Evolutionary conservation across 139 green algal genomes (phyloP), one percentile per base, ranked within the genome.

Genomic region (Chlamydomonas schloesseri): DNA sequence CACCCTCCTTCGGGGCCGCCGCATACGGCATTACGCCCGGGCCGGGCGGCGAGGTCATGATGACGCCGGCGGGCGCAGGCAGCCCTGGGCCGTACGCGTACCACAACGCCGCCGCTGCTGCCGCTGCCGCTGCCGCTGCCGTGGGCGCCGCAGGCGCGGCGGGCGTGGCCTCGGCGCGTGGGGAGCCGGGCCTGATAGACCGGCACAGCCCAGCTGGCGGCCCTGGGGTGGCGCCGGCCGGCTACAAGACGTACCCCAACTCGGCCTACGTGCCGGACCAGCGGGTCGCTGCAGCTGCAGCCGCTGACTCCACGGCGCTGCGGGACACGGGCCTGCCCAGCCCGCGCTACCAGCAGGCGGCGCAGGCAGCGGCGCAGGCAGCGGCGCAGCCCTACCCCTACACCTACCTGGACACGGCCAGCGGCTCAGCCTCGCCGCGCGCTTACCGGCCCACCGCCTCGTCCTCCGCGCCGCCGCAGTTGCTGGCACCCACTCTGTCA

Each of bases 231-330:
- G 26, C 24, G 18, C 24, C 21, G 18, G 10, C 6, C 24, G 47
- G 72, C 72, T 79, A 79, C 47, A 37, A 46, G 46, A 79, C 72
- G 29, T 79, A 79, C 42, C 72, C 72, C 72, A 79, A 79, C 72
- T 29, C 29, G 15, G 72, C 73, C 3, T 81, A 33, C 73, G 33
- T 81, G 53, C 33, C 20, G 0, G n/a, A 29, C 9, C 18, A 62
- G 20, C 20, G 55, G 20, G n/a, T 34, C n/a, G 31, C n/a, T 15
- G 50, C 3, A 0, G 46, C 15, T 2, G 31, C n/a, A n/a, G 50
- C 3, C 10, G 46, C 15, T 2, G 73, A 80, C 73, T 57, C 73
- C 55, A 55, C 53, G 14, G 53, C 73, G 8, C 28, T 47, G 13
- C 72, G 46, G 29, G 29, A 53, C 72, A 79, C 3, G 26, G 29